These are phyloP conservation scores for Ophiosphaerella herpotricha DNA, from an alignment of 2,329 filamentous ascomycete species.

Conservation along the genomic window DNA sequence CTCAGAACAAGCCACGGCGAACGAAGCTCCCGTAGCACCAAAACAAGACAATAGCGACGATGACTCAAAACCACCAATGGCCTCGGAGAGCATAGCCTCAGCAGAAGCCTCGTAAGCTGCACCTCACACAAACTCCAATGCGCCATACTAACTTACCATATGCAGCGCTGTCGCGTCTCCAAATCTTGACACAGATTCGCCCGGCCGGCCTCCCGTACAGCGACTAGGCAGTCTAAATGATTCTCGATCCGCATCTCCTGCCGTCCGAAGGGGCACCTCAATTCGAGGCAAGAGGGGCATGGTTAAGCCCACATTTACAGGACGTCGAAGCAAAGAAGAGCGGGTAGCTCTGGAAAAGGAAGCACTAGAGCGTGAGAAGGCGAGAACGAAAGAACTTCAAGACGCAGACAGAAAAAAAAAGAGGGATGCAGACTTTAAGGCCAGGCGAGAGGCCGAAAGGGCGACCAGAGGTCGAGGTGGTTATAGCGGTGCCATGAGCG, in stretches of 20 bases:
- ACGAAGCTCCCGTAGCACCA: slow-evolving; percentile 13
- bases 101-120: slow-evolving; percentile 17
- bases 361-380: slow-evolving; percentile 44
- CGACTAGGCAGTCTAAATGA: slow-evolving; percentile 36
- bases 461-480: slow-evolving; percentile 48
- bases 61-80: slow-evolving; percentile 16
- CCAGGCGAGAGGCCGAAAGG: slow-evolving; percentile 26
- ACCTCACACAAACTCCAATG: not conserved
- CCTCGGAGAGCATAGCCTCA: slow-evolving; percentile 13
- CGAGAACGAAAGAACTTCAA: slow-evolving; percentile 42
- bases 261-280: slow-evolving; percentile 32
- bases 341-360: slow-evolving; percentile 50
- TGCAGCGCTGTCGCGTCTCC: slow-evolving; percentile 20
- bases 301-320: slow-evolving; percentile 49
- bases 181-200: slow-evolving; percentile 21
- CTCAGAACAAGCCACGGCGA: slow-evolving; percentile 11
- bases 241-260: slow-evolving; percentile 37
- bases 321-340: slow-evolving; percentile 51
- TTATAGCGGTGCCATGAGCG: slow-evolving; percentile 48
- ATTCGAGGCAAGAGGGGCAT: slow-evolving; percentile 34
- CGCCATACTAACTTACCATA: slow-evolving; percentile 2
- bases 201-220: slow-evolving; percentile 27
- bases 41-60: slow-evolving; percentile 27
- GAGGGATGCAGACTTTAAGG: slow-evolving; percentile 25
- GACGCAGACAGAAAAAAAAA: slow-evolving; percentile 32